A percentile compares a stretch with the other conserved stretches of the same genome.
Conservation (phyloP, 140 eudicot species). For the Stevia rebaudiana region DNA sequence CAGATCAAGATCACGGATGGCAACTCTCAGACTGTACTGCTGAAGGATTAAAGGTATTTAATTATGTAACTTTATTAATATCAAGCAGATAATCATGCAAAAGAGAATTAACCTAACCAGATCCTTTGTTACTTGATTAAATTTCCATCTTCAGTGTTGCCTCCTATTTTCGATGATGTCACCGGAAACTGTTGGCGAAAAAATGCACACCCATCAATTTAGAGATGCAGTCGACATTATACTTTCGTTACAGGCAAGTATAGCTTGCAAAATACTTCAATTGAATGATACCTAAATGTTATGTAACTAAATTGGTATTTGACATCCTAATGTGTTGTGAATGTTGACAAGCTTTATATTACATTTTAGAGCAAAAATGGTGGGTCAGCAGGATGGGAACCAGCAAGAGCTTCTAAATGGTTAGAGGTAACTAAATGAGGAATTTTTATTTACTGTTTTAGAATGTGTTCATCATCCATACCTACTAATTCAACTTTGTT, state of each 20-base stretch:
- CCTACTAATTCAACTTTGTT: neutral
- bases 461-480: too few relatives aligned
- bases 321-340: too few relatives aligned
- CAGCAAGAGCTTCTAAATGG: constrained; percentile 62
- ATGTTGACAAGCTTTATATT: neutral
- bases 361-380: constrained; percentile 72
- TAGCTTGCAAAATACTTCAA: too few relatives aligned
- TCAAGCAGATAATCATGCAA: too few relatives aligned
- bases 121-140: neutral
- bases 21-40: constrained; percentile 79
- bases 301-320: too few relatives aligned
- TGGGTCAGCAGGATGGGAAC: constrained; percentile 91
- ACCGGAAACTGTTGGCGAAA: constrained; percentile 68
- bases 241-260: constrained; percentile 64
- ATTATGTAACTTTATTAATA: neutral
- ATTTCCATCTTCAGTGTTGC: constrained; percentile 44
- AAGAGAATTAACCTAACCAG: too few relatives aligned
- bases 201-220: constrained; percentile 45
- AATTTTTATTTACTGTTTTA: too few relatives aligned
- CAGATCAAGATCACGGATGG: constrained; percentile 90
- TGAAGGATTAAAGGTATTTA: constrained; percentile 56
- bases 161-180: constrained; percentile 71
- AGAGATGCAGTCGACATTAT: constrained; percentile 66
- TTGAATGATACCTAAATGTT: too few relatives aligned
- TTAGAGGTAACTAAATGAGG: constrained; percentile 49